Evolutionary conservation across 208 protist species (phyloP).

Genomic region (Kentomonas sorsogonicus): DNA sequence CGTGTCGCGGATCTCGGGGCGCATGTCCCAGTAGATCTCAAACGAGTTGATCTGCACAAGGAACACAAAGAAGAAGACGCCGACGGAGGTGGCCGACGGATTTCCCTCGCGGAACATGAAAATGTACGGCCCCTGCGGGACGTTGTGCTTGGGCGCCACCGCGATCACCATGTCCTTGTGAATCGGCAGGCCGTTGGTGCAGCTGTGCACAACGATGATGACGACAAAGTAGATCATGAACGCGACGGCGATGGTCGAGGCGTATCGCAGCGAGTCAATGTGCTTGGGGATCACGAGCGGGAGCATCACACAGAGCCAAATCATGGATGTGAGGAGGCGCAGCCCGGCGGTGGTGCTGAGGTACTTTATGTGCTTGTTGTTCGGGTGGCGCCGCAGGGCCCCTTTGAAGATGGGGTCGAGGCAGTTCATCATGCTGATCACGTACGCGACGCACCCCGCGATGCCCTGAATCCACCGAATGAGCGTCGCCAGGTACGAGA

Average conservation of each 20-base stretch:
- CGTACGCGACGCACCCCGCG: constrained; percentile 10
- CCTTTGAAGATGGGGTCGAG: constrained; percentile 14
- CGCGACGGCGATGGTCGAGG: constrained; percentile 22
- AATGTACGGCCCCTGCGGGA: background rate
- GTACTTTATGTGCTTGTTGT: constrained; percentile 9
- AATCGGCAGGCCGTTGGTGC: constrained; percentile 7
- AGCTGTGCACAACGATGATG: constrained; percentile 24
- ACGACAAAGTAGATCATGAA: constrained; percentile 29
- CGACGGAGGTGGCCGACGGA: constrained; percentile 7
- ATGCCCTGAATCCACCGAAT: constrained; percentile 11
- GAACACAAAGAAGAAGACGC: constrained; percentile 38
- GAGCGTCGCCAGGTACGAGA: constrained; percentile 10
- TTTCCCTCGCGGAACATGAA: constrained; percentile 22
- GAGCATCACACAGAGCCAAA: constrained; percentile 30
- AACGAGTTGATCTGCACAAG: constrained; percentile 34
- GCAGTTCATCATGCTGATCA: constrained; percentile 10
- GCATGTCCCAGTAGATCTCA: constrained; percentile 39
- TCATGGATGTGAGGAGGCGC: constrained; percentile 15
- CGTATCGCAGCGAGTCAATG: constrained; percentile 36
- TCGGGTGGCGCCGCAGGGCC: background rate
- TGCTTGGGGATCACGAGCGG: constrained; percentile 27
- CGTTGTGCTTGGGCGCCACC: constrained; percentile 8
- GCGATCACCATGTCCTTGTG: constrained; percentile 6
- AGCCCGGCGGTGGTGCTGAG: constrained; percentile 9
- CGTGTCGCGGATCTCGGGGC: constrained; percentile 10